Percentiles rank a stretch among this genome's conserved stretches.
Conservation (phyloP, 1,284 basidiomycete species). For the Cutaneotrichosporon cavernicola region DNA sequence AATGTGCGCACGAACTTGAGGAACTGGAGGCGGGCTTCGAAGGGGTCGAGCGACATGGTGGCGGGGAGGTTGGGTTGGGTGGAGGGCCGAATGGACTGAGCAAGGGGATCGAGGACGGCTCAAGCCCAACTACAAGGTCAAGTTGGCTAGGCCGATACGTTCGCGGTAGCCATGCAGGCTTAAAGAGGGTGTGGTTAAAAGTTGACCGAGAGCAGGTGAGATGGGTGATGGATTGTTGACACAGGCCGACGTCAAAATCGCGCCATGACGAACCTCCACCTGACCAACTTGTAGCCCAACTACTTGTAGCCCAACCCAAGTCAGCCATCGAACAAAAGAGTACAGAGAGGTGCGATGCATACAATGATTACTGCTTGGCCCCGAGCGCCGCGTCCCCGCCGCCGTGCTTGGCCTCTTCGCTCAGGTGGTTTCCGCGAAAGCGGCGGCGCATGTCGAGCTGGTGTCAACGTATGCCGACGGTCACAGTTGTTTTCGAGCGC, state of each 20-base stretch:
- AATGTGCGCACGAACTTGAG: conserved; percentile 68
- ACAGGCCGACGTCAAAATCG: not conserved
- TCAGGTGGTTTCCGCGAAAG: conserved; percentile 51
- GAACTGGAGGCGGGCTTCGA: conserved; percentile 86
- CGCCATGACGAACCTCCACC: not conserved
- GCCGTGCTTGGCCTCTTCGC: conserved; percentile 27
- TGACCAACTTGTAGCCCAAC: too few species aligned
- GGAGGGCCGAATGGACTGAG: too few species aligned
- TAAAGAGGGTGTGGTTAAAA: not conserved
- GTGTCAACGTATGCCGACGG: conserved; percentile 5
- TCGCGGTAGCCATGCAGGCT: not conserved
- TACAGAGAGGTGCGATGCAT: conserved; percentile 18
- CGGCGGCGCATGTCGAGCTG: conserved; percentile 53
- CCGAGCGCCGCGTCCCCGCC: not conserved
- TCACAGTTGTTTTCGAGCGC: not conserved
- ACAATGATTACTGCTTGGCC: not conserved
- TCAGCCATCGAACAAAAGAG: not conserved
- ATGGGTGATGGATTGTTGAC: not conserved
- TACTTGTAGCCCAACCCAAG: too few species aligned
- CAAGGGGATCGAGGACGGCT: not conserved
- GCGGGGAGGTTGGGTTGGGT: not conserved
- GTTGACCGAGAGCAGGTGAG: too few species aligned
- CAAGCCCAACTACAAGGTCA: too few species aligned
- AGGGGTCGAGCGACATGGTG: conserved; percentile 69
- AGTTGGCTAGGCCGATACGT: too few species aligned